Evolutionary conservation across 371 early-diverging fungal species (phyloP).

Genomic region (Dichotomocladium elegans): DNA sequence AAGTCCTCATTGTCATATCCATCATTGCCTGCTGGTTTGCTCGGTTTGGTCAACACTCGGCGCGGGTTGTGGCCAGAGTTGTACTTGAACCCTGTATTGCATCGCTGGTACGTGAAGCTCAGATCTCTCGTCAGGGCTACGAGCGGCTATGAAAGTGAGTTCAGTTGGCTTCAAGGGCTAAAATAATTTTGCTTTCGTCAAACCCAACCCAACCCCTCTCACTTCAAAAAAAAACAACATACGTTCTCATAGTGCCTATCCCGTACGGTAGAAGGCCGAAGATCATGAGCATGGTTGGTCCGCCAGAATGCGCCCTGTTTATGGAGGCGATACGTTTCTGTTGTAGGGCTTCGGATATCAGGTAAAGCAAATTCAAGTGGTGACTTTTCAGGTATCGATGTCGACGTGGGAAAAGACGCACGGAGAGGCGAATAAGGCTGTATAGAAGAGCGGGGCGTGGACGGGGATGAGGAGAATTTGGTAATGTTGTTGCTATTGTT

Average conservation of each 20-base stretch:
- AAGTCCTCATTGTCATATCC: conserved; percentile 90
- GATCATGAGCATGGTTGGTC: neutral
- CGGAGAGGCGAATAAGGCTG: conserved; percentile 7
- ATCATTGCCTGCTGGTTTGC: conserved; percentile 79
- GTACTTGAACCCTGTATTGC: conserved; percentile 74
- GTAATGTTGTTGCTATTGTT: neutral
- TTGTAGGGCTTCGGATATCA: too few species aligned
- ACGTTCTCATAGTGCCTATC: too few species aligned
- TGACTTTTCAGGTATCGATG: conserved; percentile 12
- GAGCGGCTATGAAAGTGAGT: conserved; percentile 15
- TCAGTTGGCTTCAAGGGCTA: too few species aligned
- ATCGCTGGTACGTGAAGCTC: conserved; percentile 19
- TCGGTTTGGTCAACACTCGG: conserved; percentile 88
- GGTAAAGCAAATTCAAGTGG: conserved; percentile 6
- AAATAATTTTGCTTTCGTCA: neutral
- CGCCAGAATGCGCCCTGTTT: too few species aligned
- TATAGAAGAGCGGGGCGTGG: conserved; percentile 4
- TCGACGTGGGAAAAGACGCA: conserved; percentile 4
- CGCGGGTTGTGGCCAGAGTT: conserved; percentile 75
- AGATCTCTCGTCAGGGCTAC: conserved; percentile 17
- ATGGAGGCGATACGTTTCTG: too few species aligned
- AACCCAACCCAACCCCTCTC: too few species aligned
- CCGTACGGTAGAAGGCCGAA: neutral
- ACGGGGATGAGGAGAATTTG: neutral
- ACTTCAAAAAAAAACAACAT: too few species aligned